Evolutionary conservation across 202 grass and related monocot genomes (phyloP).

Genomic region (Carex arenaria): DNA sequence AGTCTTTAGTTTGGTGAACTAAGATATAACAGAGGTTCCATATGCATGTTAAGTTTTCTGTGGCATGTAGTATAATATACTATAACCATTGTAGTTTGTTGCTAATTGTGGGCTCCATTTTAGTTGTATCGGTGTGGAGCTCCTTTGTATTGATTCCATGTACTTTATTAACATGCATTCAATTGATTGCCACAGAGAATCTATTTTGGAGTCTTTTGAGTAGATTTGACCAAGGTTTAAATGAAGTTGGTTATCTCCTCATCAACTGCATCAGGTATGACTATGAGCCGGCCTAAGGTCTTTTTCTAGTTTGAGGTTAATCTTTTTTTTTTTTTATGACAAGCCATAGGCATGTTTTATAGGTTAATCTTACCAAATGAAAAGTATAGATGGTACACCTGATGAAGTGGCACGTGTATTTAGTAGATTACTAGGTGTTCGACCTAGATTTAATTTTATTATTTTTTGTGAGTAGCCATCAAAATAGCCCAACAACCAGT

Average conservation of each 20-base stretch:
- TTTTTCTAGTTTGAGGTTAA: neutral
- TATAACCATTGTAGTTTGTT: neutral
- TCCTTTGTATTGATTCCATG: neutral
- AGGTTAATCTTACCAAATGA: no score
- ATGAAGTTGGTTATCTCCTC: constrained; percentile 8
- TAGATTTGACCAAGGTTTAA: neutral
- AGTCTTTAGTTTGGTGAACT: constrained; percentile 18
- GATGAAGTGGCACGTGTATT: no score
- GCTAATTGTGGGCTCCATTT: no score
- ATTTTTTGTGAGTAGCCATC: no score
- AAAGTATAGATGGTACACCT: no score
- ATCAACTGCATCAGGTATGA: neutral
- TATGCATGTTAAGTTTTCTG: neutral
- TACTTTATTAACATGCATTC: neutral
- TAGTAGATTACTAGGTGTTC: no score
- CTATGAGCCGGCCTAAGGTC: no score
- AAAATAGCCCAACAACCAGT: no score
- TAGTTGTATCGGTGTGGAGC: no score
- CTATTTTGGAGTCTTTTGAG: neutral
- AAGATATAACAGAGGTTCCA: neutral
- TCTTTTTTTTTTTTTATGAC: neutral
- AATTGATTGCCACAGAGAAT: neutral
- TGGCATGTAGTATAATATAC: neutral
- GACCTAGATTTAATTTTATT: no score
- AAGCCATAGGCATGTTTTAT: no score